Evolutionary conservation across 352 stramenopile genomes (phyloP).

Genomic region (Globisporangium spiculum): DNA sequence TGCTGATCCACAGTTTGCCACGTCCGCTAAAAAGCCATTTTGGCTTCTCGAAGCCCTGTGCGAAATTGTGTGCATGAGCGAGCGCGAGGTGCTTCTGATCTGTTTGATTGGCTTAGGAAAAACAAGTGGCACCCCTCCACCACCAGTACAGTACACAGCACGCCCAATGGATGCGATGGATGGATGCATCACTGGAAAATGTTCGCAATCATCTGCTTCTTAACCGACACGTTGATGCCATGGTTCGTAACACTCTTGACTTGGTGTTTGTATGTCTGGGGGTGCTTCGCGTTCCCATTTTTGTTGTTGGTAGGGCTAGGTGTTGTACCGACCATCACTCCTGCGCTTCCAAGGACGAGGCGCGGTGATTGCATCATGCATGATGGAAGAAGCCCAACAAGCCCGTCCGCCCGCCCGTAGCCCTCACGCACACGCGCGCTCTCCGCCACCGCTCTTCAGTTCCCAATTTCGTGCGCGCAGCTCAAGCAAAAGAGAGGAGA

Average conservation of each 20-base stretch:
- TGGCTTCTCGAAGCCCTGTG: not conserved
- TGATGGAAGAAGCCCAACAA: not conserved
- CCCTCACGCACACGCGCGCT: not conserved
- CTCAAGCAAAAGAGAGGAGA: not conserved
- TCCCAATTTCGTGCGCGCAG: slow-evolving; percentile 1
- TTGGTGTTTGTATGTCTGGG: not conserved
- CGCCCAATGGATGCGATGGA: not conserved
- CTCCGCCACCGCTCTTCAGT: not conserved
- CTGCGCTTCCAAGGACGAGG: not conserved
- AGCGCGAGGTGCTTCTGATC: not conserved
- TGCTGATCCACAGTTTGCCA: not conserved
- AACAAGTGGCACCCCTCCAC: not conserved
- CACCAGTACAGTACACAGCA: not conserved
- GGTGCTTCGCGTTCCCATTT: not conserved
- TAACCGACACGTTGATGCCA: not conserved
- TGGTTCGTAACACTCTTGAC: not conserved
- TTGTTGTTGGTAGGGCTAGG: not conserved
- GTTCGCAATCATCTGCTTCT: not conserved
- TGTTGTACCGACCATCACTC: not conserved
- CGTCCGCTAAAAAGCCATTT: not conserved
- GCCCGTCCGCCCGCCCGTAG: no score
- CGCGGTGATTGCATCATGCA: not conserved
- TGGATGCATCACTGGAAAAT: not conserved
- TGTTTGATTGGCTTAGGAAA: not conserved
- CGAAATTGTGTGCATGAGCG: no score